phyloP scores from a whole-genome alignment of 139 green algal genomes.

The Tetraselmis chui region DNA sequence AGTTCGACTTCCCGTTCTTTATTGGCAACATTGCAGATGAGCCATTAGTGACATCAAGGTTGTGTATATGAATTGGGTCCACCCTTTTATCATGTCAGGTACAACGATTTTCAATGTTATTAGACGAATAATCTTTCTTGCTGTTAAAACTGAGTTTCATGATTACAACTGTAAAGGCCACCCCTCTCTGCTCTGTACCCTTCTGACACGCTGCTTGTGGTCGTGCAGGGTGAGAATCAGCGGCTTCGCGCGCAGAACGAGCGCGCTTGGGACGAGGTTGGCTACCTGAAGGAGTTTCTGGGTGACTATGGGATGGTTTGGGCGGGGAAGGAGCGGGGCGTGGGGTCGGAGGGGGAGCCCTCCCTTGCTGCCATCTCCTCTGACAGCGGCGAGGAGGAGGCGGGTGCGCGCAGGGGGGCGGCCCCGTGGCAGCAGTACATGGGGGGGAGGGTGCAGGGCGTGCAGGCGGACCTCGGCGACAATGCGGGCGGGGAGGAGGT shows the following conservation, averaged over 20 bases:
- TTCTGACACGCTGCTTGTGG: too few species aligned
- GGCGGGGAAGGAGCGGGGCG: background rate
- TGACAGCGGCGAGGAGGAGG: background rate
- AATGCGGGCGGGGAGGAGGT: too few species aligned
- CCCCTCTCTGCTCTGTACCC: too few species aligned
- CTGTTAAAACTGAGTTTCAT: too few species aligned
- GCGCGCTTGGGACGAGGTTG: background rate
- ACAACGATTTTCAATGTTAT: too few species aligned
- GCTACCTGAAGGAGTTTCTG: slow-evolving; percentile 6
- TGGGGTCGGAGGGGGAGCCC: background rate
- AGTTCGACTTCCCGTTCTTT: too few species aligned
- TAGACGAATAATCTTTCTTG: too few species aligned
- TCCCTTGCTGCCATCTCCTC: background rate
- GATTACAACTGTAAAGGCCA: too few species aligned
- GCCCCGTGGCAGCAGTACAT: background rate
- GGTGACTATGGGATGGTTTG: slow-evolving; percentile 11
- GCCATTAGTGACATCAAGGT: too few species aligned
- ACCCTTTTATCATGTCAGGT: too few species aligned
- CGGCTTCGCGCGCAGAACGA: background rate
- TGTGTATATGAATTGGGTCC: too few species aligned
- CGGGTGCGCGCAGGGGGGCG: background rate
- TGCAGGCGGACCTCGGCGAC: background rate
- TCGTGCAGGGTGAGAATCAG: background rate
- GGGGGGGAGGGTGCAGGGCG: background rate
- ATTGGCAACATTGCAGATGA: too few species aligned